Evolutionary conservation across 2,329 filamentous ascomycete species (phyloP), one percentile per base, ranked within the genome.

Genomic region (Fusarium sp.): DNA sequence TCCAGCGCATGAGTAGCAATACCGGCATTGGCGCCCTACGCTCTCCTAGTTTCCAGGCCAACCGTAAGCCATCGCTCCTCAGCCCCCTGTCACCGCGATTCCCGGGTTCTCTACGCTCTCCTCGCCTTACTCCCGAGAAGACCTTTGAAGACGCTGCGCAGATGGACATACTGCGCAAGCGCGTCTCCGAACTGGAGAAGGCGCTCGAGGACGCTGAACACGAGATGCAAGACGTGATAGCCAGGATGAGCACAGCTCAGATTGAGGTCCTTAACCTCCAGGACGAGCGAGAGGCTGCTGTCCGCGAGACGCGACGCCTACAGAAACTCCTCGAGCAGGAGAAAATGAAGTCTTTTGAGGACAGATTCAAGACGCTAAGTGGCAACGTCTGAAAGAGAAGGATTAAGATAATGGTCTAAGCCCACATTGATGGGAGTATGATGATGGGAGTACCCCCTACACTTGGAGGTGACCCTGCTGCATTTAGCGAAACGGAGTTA

Each of bases 241-340:
- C 89, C 62, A 87, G 89, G 73, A 95, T 97, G 90, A 94, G 92
- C 80, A 84, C 85, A 72, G 91, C 92, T 26, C 93, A 96, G 81
- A 92, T 95, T 68, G 92, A 94, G 80, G 93, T 96, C 45, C 89
- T 92, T 73, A 91, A 93, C 76, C 84, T 97, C 47, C 92, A 94
- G 78, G 88, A 89, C 70, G 88, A 92, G 79, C 86, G 89, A 73
- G 93, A 96, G 75, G 89, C 91, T 70, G 92, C 92, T 22, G 87
- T 93, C 73, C 87, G 89, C 51, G 87, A 92, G 78, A 94, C 92
- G 60, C 86, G 88, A 73, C 87, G 84, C 75, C 84, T 96, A 51
- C 90, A 94, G 77, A 85, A 84, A 57, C 83, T 89, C 68, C 87
- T 95, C 63, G 84, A 89, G 62, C 83, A 84, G 60, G 90, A 92